Base-by-base conservation (phyloP, 768 basidiomycete genomes). In the Pleurotus djamor region DNA sequence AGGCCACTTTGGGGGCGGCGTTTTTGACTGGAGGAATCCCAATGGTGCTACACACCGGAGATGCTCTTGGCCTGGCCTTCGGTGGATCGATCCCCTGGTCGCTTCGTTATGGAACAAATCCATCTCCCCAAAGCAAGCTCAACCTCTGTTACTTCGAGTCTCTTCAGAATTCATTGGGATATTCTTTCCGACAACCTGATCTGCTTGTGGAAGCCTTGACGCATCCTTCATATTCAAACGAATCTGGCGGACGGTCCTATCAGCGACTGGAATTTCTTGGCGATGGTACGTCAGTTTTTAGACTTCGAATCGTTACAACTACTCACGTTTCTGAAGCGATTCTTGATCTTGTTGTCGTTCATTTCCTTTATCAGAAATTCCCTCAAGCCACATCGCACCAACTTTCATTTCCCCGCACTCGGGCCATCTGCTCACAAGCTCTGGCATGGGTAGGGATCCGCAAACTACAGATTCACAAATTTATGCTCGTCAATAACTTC, bases 201-300 rank as follows among this genome's bases (percentile, higher is more conserved):
- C 70, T 92, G 13, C 72, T 96, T 2, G 66, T 89, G 6, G 87
- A 94, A 72, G 92, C 93, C 7, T 72, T 94, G n/a, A 93, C 91
- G 0, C 94, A 96, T 67, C 89, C 93, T 0, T 92, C 91, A 0
- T 91, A 91, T 64, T 76, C 79, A 8, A 70, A 70, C 2, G 68
- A 72, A 4, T 73, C 73, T 0, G 80, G 78, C 10, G 77, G 77
- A 8, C 75, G 83, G 5, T 91, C 90, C 2, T 96, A 96, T 70
- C 89, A 96, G 61, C 83, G 94, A 12, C 74, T 95, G 9, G 94
- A 96, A 65, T 95, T 94, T 65, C 79, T 96, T 2, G 94, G 94
- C 35, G 94, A 96, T 68, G 91, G 93, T 94, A 68, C 73, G 85
- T 68, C 28, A 5, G 48, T 49, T 44, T 43, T 59, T 38, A 8